Evolutionary conservation across 1,284 basidiomycete species (phyloP).

Genomic region (Xanthoconium separans): DNA sequence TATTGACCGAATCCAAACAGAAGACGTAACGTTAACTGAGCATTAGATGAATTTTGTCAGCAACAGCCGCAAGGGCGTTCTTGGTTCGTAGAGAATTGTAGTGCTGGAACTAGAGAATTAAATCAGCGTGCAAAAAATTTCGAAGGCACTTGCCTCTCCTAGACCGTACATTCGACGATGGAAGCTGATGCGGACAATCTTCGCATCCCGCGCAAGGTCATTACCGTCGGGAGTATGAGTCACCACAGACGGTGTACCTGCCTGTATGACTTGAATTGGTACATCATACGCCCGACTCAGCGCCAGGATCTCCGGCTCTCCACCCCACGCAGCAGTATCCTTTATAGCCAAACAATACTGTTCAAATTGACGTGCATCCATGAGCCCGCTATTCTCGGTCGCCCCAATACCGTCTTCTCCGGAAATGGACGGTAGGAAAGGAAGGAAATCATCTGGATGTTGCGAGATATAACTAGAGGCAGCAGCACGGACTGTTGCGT

Average conservation of each 20-base stretch:
- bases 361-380: constrained; percentile 69
- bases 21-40: constrained; percentile 29
- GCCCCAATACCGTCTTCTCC: constrained; percentile 79
- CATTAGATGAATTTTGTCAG: constrained; percentile 41
- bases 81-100: constrained; percentile 82
- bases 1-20: neutral
- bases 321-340: constrained; percentile 91
- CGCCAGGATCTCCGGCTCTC: constrained; percentile 95
- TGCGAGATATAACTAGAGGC: constrained; percentile 83
- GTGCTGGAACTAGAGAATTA: constrained; percentile 51
- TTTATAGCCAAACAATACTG: constrained; percentile 82
- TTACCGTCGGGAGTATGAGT: constrained; percentile 63
- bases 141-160: constrained; percentile 70
- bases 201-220: constrained; percentile 39
- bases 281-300: constrained; percentile 81
- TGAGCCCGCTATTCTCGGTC: constrained; percentile 62
- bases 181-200: constrained; percentile 79
- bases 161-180: constrained; percentile 91
- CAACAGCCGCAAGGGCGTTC: constrained; percentile 38
- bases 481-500: constrained; percentile 59
- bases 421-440: constrained; percentile 80
- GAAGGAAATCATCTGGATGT: constrained; percentile 90
- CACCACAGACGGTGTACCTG: constrained; percentile 78
- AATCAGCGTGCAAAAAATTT: neutral
- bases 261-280: constrained; percentile 92